phyloP scores from a whole-genome alignment of 371 early-diverging fungal species.

The Apophysomyces variabilis region DNA sequence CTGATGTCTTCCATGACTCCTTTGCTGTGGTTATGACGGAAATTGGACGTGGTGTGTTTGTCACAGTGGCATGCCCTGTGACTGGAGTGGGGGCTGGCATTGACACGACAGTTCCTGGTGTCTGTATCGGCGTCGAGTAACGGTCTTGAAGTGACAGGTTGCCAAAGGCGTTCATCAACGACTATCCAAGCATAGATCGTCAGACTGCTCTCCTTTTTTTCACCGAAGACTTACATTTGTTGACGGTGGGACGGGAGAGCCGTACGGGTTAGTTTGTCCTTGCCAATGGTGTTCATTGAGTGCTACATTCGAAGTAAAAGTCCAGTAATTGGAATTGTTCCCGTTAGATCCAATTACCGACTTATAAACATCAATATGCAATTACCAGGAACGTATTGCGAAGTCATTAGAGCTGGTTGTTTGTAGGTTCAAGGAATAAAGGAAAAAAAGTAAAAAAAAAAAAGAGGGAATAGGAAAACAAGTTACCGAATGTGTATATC shows the following conservation, averaged over 20 bases:
- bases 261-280: background rate
- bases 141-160: background rate
- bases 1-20: constrained; percentile 14
- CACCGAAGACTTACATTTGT: background rate
- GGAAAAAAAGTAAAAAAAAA: background rate
- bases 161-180: background rate
- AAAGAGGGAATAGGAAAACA: constrained; percentile 4
- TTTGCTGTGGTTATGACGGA: constrained; percentile 1
- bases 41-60: background rate
- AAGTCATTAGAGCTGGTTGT: constrained; percentile 4
- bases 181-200: background rate
- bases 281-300: constrained; percentile 4
- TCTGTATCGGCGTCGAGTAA: background rate
- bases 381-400: background rate
- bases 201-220: background rate
- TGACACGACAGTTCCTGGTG: background rate
- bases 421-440: background rate
- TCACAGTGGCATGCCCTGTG: background rate
- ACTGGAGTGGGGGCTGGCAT: background rate
- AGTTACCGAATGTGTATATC: constrained; percentile 13
- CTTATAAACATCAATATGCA: no score
- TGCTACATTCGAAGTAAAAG: background rate
- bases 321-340: background rate
- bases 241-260: background rate
- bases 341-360: no score